Evolutionary conservation across 768 basidiomycete genomes (phyloP).

Genomic region (Vararia minispora): DNA sequence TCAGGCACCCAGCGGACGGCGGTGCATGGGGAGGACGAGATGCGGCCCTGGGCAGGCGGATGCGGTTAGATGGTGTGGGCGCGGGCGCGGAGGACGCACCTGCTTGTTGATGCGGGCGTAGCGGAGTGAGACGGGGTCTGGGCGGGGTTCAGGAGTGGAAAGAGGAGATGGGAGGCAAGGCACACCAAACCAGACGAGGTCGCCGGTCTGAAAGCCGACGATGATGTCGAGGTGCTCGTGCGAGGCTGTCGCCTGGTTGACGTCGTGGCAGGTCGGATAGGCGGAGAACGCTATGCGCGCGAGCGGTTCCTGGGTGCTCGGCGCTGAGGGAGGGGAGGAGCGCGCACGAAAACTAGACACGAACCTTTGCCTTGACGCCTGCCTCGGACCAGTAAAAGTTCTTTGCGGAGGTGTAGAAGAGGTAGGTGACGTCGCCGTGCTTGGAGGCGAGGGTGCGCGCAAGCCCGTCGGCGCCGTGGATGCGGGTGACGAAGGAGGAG

Average conservation of each 20-base stretch:
- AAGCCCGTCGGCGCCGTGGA: conserved; percentile 74
- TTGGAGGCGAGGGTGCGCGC: conserved; percentile 60
- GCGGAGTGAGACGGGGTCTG: conserved; percentile 71
- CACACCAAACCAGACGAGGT: conserved; percentile 89
- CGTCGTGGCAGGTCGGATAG: conserved; percentile 84
- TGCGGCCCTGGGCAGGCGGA: conserved; percentile 45
- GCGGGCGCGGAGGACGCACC: conserved; percentile 26
- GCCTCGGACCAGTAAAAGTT: conserved; percentile 80
- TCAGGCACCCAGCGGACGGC: conserved; percentile 83
- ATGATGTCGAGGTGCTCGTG: conserved; percentile 76
- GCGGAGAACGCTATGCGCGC: conserved; percentile 77
- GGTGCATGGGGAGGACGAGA: conserved; percentile 75
- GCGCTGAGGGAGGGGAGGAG: not conserved
- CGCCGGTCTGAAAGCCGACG: conserved; percentile 91
- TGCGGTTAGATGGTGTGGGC: not conserved
- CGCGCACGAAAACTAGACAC: conserved; percentile 12
- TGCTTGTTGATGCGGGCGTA: conserved; percentile 87
- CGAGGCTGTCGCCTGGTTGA: conserved; percentile 69
- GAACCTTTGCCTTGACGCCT: conserved; percentile 75
- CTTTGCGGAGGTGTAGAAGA: conserved; percentile 84
- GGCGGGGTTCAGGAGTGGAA: conserved; percentile 1
- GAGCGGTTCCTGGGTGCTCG: conserved; percentile 60
- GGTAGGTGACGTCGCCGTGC: conserved; percentile 75
- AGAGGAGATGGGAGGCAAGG: conserved; percentile 1
- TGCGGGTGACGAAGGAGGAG: conserved; percentile 83